Conservation (phyloP, 2,329 filamentous ascomycete species). For the Apiospora rasikravindrae region DNA sequence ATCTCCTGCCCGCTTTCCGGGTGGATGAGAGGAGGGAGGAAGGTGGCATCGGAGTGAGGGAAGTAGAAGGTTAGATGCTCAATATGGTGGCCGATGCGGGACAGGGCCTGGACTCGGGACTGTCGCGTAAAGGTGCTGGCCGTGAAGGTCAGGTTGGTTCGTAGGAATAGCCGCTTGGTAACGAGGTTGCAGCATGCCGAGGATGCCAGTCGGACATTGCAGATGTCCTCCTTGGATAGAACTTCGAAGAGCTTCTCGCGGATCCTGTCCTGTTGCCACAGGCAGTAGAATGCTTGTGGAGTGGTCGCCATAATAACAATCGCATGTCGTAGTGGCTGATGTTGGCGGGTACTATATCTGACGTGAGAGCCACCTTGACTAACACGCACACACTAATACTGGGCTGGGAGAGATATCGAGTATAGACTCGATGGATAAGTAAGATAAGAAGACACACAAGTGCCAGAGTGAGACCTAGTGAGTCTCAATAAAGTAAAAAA, state of each 20-base stretch:
- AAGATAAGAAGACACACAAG: constrained; percentile 1
- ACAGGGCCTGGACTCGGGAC: constrained; percentile 73
- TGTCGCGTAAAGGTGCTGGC: constrained; percentile 78
- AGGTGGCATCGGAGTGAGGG: constrained; percentile 77
- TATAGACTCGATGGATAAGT: not conserved
- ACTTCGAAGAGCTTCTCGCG: constrained; percentile 55
- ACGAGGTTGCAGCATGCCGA: constrained; percentile 73
- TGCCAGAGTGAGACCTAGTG: not conserved
- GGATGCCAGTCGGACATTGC: constrained; percentile 68
- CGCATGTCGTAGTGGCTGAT: constrained; percentile 49
- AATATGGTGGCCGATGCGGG: constrained; percentile 78
- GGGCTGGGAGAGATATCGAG: constrained; percentile 3
- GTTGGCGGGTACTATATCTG: constrained; percentile 25
- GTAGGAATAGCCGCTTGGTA: constrained; percentile 72
- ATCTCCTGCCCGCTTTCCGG: constrained; percentile 78
- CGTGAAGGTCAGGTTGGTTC: constrained; percentile 73
- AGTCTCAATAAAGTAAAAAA: not conserved
- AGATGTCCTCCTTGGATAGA: constrained; percentile 57
- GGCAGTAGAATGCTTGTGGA: constrained; percentile 58
- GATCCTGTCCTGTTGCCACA: constrained; percentile 59
- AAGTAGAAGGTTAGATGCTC: constrained; percentile 79
- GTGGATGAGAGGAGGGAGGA: constrained; percentile 83
- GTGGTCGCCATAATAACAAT: constrained; percentile 60
- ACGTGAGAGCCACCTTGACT: constrained; percentile 24
- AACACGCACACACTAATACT: constrained; percentile 9